A percentile compares a stretch with the other conserved stretches of the same genome.
These are phyloP conservation scores for Metschnikowia colocasiae DNA, from an alignment of 805 yeast species.

Conservation along the genomic window DNA sequence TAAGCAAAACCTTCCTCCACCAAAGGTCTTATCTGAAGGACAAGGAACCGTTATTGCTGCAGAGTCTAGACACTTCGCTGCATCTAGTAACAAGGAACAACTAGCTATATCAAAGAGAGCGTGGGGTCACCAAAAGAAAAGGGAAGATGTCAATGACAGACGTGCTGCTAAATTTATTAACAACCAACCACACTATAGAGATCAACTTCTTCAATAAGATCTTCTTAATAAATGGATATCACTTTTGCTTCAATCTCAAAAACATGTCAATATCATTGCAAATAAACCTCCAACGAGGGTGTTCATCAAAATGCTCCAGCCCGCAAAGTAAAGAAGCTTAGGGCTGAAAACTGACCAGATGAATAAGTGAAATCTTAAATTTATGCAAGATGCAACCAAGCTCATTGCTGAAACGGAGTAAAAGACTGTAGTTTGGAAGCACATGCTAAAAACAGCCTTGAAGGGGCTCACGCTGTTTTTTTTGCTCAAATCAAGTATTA, in stretches of 20 bases:
- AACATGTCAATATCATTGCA: slow-evolving; percentile 6
- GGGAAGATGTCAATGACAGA: slow-evolving; percentile 50
- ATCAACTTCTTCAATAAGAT: slow-evolving; percentile 34
- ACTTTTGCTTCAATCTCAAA: not conserved
- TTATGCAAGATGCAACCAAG: slow-evolving; percentile 64
- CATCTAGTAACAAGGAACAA: slow-evolving; percentile 36
- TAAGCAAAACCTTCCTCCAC: slow-evolving; percentile 43
- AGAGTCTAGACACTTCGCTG: slow-evolving; percentile 50
- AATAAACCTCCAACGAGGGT: slow-evolving; percentile 28
- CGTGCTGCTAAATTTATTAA: slow-evolving; percentile 69
- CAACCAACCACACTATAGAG: slow-evolving; percentile 68
- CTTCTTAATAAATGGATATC: not conserved
- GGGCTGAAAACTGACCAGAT: slow-evolving; percentile 99
- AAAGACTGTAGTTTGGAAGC: slow-evolving; percentile 31
- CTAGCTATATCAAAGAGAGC: slow-evolving; percentile 49
- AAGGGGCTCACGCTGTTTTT: not conserved
- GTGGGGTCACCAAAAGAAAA: slow-evolving; percentile 54
- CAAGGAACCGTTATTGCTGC: slow-evolving; percentile 47
- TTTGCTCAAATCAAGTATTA: slow-evolving; percentile 7
- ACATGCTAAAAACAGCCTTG: not conserved
- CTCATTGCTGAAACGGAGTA: slow-evolving; percentile 58
- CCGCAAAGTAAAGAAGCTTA: slow-evolving; percentile 71
- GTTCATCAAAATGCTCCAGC: slow-evolving; percentile 62
- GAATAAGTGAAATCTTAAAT: slow-evolving; percentile 79
- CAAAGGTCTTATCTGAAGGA: slow-evolving; percentile 37